Conservation (phyloP, 306 rosid species). For the Boehmeria nivea region DNA sequence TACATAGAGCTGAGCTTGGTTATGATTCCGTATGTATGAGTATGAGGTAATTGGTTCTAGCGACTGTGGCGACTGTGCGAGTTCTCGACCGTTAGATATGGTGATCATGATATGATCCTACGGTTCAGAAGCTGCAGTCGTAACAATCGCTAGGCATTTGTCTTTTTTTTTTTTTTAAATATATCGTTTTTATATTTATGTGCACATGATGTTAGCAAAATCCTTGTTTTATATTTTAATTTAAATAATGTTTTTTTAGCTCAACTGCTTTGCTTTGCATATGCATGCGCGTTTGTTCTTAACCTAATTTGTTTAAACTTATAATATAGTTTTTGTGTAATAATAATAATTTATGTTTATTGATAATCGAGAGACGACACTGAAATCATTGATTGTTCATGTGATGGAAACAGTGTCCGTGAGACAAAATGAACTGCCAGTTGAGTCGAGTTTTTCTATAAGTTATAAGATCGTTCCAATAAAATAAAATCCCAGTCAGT, state of each 20-base stretch:
- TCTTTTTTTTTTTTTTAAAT: not conserved
- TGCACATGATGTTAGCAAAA: not conserved
- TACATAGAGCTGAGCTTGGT: not conserved
- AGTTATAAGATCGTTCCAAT: not conserved
- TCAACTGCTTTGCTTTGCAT: slow-evolving; percentile 18
- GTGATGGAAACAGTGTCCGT: slow-evolving; percentile 3
- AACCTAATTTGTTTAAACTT: no score
- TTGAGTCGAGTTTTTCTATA: not conserved
- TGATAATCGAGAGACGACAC: not conserved
- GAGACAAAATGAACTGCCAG: not conserved
- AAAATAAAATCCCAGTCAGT: no score
- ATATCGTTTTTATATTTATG: not conserved
- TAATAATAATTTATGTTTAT: not conserved
- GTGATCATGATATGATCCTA: not conserved
- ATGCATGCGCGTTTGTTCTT: not conserved
- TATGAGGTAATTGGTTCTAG: no score
- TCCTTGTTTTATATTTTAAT: not conserved
- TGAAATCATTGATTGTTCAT: slow-evolving; percentile 21
- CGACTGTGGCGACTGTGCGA: slow-evolving; percentile 8
- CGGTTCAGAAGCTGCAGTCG: slow-evolving; percentile 10
- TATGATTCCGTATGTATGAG: no score
- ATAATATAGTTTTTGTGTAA: not conserved
- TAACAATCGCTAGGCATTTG: not conserved
- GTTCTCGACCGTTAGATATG: not conserved
- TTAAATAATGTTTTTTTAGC: not conserved